Percentiles rank a stretch among this genome's conserved stretches.
phyloP scores from a whole-genome alignment of 2,329 filamentous ascomycete species.

The Penicillium brasilianum region DNA sequence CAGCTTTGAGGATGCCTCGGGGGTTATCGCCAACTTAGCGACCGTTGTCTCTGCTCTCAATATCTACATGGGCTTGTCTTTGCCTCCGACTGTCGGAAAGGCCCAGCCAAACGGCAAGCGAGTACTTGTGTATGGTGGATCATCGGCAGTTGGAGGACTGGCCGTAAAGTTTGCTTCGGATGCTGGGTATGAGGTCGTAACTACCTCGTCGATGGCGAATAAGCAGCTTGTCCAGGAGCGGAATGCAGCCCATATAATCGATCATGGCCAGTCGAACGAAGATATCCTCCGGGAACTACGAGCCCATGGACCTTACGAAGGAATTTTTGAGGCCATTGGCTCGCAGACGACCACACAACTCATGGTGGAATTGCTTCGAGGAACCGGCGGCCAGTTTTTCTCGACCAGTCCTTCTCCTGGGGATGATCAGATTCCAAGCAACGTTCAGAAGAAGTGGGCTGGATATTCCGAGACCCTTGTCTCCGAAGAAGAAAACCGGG shows the following conservation, averaged over 20 bases:
- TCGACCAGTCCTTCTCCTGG: neutral
- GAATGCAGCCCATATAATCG: neutral
- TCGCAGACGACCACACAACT: neutral
- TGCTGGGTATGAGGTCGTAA: neutral
- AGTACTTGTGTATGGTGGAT: neutral
- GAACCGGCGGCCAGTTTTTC: conserved; percentile 9
- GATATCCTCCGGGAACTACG: neutral
- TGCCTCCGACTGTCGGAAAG: neutral
- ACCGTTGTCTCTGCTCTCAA: conserved; percentile 25
- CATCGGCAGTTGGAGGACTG: neutral
- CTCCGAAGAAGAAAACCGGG: neutral
- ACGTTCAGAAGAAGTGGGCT: neutral
- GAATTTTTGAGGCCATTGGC: conserved; percentile 11
- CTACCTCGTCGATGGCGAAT: neutral
- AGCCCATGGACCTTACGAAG: conserved; percentile 12
- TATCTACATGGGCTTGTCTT: neutral
- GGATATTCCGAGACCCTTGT: neutral
- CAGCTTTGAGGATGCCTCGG: conserved; percentile 15
- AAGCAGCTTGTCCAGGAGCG: neutral
- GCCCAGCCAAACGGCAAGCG: neutral
- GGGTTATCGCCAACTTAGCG: conserved; percentile 26
- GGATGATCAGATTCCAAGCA: neutral
- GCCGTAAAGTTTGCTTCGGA: neutral
- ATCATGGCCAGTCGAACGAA: neutral
- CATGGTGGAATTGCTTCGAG: conserved; percentile 9